Evolutionary conservation across 2,329 filamentous ascomycete species (phyloP).

Genomic region (Pyrenophora teres): DNA sequence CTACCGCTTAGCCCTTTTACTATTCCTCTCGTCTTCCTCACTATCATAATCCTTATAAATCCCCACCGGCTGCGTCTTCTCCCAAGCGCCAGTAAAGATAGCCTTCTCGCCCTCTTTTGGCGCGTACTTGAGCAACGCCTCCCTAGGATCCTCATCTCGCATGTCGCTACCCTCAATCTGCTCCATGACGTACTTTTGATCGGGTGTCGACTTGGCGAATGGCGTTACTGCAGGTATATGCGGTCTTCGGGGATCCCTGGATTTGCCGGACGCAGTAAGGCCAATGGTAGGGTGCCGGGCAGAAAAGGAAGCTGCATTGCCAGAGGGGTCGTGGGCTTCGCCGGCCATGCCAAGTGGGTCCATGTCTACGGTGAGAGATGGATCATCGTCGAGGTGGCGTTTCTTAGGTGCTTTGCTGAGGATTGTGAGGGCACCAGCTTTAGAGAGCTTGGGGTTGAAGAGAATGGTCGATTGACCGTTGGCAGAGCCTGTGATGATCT

Average conservation of each 20-base stretch:
- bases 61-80: conserved; percentile 86
- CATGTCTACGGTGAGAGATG: conserved; percentile 72
- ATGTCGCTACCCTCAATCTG: conserved; percentile 89
- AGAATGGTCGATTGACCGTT: conserved; percentile 89
- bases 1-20: conserved; percentile 55
- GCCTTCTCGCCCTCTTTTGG: conserved; percentile 91
- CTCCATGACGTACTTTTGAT: conserved; percentile 85
- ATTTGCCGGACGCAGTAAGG: conserved; percentile 76
- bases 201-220: conserved; percentile 86
- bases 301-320: conserved; percentile 60
- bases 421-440: conserved; percentile 79
- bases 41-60: conserved; percentile 90
- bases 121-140: conserved; percentile 92
- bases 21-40: conserved; percentile 75
- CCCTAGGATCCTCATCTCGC: conserved; percentile 94
- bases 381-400: conserved; percentile 92
- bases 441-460: conserved; percentile 85
- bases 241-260: conserved; percentile 80
- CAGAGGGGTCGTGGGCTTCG: conserved; percentile 70
- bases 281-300: conserved; percentile 71
- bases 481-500: conserved; percentile 91
- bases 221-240: conserved; percentile 83
- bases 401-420: conserved; percentile 95
- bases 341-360: conserved; percentile 81
- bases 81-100: conserved; percentile 93